Conservation (phyloP, 768 basidiomycete species). For the Pleurotus djamor region DNA sequence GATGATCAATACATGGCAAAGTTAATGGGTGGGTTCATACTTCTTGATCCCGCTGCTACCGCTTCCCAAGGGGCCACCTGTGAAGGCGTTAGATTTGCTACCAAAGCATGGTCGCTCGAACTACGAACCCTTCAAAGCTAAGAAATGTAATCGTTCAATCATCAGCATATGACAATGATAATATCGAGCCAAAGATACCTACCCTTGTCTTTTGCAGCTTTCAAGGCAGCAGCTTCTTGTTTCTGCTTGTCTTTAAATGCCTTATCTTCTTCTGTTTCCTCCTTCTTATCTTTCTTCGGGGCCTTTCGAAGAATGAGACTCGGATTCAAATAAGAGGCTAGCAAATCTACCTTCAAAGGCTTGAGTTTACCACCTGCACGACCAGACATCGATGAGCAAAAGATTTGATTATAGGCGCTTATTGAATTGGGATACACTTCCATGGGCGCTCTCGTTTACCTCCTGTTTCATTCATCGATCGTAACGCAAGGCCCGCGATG, state of each 20-base stretch:
- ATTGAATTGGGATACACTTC: background rate
- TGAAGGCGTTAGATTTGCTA: constrained; percentile 7
- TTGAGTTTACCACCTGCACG: constrained; percentile 86
- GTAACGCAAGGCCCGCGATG: background rate
- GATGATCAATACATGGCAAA: background rate
- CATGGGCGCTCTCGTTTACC: background rate
- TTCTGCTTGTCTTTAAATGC: constrained; percentile 80
- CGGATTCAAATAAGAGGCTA: too few relatives aligned
- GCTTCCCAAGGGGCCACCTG: constrained; percentile 63
- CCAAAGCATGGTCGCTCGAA: constrained; percentile 1
- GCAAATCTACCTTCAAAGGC: constrained; percentile 68
- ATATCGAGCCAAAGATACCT: constrained; percentile 14
- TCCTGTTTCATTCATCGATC: too few relatives aligned
- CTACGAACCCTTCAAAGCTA: constrained; percentile 54
- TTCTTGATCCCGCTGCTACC: constrained; percentile 82
- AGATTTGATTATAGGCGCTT: background rate
- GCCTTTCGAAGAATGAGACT: constrained; percentile 39
- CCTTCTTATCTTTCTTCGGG: constrained; percentile 80
- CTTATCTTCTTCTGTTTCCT: constrained; percentile 65
- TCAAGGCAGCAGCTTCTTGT: constrained; percentile 68
- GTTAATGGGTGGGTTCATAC: constrained; percentile 38
- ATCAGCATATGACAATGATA: background rate
- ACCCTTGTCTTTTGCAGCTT: constrained; percentile 76
- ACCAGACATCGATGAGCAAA: constrained; percentile 43
- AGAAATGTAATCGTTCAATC: constrained; percentile 7